Percentiles rank a stretch among this genome's conserved stretches.
These are phyloP conservation scores for Paraphoma chrysanthemicola DNA, from an alignment of 2,329 filamentous ascomycete species.

Conservation along the genomic window DNA sequence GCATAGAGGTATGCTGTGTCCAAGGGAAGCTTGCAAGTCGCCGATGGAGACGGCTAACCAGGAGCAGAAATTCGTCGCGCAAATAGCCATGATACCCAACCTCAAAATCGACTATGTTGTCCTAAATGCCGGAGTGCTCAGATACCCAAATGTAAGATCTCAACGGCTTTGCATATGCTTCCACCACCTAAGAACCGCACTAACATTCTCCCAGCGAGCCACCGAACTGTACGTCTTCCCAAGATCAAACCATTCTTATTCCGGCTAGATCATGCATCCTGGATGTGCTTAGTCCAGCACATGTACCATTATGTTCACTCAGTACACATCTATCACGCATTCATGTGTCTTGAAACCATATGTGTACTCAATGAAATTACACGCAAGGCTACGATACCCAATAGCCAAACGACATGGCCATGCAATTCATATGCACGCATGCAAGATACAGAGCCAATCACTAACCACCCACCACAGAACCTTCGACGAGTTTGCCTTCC, in stretches of 20 bases:
- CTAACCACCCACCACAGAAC: constrained; percentile 46
- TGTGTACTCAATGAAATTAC: no score
- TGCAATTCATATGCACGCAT: no score
- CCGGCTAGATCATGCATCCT: constrained; percentile 30
- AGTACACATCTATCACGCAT: no score
- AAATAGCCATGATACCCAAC: constrained; percentile 49
- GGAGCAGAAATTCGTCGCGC: constrained; percentile 51
- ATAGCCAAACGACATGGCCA: no score
- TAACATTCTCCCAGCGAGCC: constrained; percentile 53
- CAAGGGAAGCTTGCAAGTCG: no score
- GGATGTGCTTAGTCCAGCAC: not conserved
- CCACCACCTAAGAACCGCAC: constrained; percentile 18
- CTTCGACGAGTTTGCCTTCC: constrained; percentile 61
- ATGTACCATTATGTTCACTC: not conserved
- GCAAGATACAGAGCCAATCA: not conserved
- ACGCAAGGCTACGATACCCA: no score
- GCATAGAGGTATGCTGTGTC: constrained; percentile 51
- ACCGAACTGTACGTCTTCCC: constrained; percentile 55
- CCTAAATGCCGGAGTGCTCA: constrained; percentile 63
- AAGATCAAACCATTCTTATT: constrained; percentile 24
- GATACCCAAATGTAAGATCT: constrained; percentile 62
- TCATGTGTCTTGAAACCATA: no score
- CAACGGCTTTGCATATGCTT: constrained; percentile 1
- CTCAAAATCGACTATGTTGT: constrained; percentile 61
- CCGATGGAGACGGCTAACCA: constrained; percentile 4